Conservation (phyloP, 2,329 filamentous ascomycete genomes). For the Neofusicoccum sp. region DNA sequence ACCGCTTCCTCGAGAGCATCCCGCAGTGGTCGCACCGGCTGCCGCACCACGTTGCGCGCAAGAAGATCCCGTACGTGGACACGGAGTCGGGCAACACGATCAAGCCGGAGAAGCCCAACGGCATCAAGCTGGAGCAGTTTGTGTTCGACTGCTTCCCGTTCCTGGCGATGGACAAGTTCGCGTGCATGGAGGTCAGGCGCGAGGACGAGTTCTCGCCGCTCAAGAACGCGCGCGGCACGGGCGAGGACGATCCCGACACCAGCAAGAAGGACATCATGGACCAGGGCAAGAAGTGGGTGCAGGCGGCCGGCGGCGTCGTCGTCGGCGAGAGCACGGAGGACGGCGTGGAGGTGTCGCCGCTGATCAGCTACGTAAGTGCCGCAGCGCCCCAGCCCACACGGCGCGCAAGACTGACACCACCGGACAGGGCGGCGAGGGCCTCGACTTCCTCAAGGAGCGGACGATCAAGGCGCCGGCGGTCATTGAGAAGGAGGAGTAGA, state of each 20-base stretch:
- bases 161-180: conserved; percentile 82
- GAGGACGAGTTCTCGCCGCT: conserved; percentile 98
- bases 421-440: conserved; percentile 59
- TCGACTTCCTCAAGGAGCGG: conserved; percentile 59
- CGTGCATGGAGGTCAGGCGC: conserved; percentile 90
- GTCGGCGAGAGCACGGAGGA: conserved; percentile 59
- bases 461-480: conserved; percentile 64
- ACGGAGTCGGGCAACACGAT: conserved; percentile 72
- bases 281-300: conserved; percentile 83
- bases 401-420: conserved; percentile 18
- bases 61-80: conserved; percentile 93
- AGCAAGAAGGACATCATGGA: conserved; percentile 86
- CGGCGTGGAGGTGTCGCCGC: conserved; percentile 86
- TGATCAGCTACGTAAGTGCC: conserved; percentile 88
- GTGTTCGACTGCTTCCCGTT: conserved; percentile 98
- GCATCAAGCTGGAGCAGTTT: conserved; percentile 98
- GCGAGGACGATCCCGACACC: conserved; percentile 91
- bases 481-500: conserved; percentile 58
- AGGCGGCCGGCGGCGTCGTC: conserved; percentile 74
- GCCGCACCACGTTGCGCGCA: conserved; percentile 92
- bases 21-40: conserved; percentile 81
- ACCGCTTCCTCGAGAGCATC: conserved; percentile 86
- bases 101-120: conserved; percentile 93
- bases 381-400: background rate
- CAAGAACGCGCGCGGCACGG: conserved; percentile 78